Conservation (phyloP, 306 rosid species). For the Pterocarpus macrocarpus region DNA sequence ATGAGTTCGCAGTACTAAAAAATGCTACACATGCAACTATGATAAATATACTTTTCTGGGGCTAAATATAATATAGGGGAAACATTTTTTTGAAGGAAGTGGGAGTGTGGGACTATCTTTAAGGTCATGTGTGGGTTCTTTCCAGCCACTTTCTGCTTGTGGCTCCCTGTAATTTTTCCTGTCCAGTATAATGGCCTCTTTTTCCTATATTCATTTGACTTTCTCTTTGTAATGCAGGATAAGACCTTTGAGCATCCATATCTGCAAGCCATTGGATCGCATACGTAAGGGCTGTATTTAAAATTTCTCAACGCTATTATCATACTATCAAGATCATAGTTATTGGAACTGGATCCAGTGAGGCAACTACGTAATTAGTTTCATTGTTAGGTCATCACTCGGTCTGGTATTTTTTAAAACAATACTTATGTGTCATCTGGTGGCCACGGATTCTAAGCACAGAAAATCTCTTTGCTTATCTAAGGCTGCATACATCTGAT, state of each 20-base stretch:
- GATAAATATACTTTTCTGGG: neutral
- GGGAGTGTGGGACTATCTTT: neutral
- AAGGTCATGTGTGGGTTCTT: slow-evolving; percentile 18
- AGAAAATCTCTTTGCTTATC: slow-evolving; percentile 1
- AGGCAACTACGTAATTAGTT: slow-evolving; percentile 22
- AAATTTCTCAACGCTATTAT: neutral
- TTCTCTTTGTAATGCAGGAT: slow-evolving; percentile 72
- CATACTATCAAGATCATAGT: slow-evolving; percentile 36
- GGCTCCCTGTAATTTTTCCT: neutral
- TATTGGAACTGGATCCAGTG: slow-evolving; percentile 24
- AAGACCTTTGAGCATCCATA: slow-evolving; percentile 92
- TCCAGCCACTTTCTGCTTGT: slow-evolving; percentile 8
- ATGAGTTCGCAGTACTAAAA: slow-evolving; percentile 4
- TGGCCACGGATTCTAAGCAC: neutral
- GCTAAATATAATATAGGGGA: neutral
- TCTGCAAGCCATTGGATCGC: slow-evolving; percentile 89
- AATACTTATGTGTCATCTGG: neutral
- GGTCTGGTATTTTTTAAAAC: neutral
- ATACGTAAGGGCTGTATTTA: slow-evolving; percentile 71
- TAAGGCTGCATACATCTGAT: neutral
- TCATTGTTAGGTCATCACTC: neutral
- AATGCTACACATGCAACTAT: neutral
- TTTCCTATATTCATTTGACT: slow-evolving; percentile 3
- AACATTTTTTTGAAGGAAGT: slow-evolving; percentile 28
- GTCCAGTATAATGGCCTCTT: neutral